Percentiles rank a stretch among this genome's conserved stretches.
Conservation (phyloP, 306 rosid species). For the Prunus armeniaca region DNA sequence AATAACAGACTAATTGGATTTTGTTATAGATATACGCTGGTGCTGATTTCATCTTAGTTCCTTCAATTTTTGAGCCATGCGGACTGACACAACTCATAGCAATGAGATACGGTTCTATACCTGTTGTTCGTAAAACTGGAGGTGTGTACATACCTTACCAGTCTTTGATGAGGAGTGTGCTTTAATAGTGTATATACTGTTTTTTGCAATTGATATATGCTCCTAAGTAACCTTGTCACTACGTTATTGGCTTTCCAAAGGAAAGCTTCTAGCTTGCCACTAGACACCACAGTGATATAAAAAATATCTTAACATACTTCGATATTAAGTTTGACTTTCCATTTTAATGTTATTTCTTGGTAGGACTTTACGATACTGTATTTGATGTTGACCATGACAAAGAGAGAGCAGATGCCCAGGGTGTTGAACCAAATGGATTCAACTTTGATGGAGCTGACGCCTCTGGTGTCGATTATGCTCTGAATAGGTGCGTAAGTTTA, state of each 20-base stretch:
- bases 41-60: conserved; percentile 88
- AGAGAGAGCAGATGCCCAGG: conserved; percentile 80
- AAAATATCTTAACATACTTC: not conserved
- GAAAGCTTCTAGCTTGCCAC: not conserved
- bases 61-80: conserved; percentile 98
- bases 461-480: conserved; percentile 87
- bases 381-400: conserved; percentile 74
- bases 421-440: conserved; percentile 90
- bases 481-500: conserved; percentile 58
- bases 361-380: conserved; percentile 90
- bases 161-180: not conserved
- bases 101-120: conserved; percentile 97
- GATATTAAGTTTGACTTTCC: not conserved
- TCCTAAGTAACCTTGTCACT: too few species aligned
- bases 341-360: conserved; percentile 9
- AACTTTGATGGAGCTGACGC: conserved; percentile 88
- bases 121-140: conserved; percentile 97
- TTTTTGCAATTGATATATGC: too few species aligned
- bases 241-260: not conserved
- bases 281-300: not conserved
- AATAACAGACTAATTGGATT: not conserved
- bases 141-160: conserved; percentile 27
- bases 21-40: conserved; percentile 84
- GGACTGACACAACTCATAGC: conserved; percentile 96
- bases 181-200: not conserved